A percentile compares a stretch with the other conserved stretches of the same genome.
Evolutionary conservation across 495 filamentous ascomycete species (phyloP).

Genomic region (Penicillium mononematosum): DNA sequence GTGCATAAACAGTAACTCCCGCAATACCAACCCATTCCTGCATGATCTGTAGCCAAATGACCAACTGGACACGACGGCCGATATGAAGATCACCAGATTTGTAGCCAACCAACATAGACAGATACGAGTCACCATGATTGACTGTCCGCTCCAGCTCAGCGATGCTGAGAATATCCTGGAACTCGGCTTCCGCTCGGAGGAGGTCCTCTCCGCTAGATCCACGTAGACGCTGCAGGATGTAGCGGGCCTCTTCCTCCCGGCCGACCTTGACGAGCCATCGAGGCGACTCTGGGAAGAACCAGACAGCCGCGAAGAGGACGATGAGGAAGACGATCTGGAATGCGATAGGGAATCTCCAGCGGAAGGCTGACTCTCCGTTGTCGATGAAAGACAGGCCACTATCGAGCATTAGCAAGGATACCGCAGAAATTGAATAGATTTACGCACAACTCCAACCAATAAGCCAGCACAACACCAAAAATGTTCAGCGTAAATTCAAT

Average conservation of each 20-base stretch:
- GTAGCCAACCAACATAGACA: slow-evolving; percentile 62
- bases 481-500: slow-evolving; percentile 76
- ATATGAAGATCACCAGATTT: slow-evolving; percentile 63
- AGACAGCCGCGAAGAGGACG: slow-evolving; percentile 47
- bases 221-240: slow-evolving; percentile 60
- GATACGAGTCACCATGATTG: slow-evolving; percentile 53
- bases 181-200: slow-evolving; percentile 57
- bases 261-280: slow-evolving; percentile 64
- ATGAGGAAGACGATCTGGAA: slow-evolving; percentile 68
- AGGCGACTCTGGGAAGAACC: slow-evolving; percentile 66
- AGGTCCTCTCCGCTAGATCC: slow-evolving; percentile 55
- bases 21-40: slow-evolving; percentile 75
- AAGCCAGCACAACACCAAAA: slow-evolving; percentile 69
- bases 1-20: slow-evolving; percentile 65
- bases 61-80: slow-evolving; percentile 63
- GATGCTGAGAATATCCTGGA: slow-evolving; percentile 60
- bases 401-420: slow-evolving; percentile 13
- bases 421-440: neutral
- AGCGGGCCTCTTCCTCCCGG: slow-evolving; percentile 60
- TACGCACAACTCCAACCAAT: slow-evolving; percentile 68
- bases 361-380: slow-evolving; percentile 52
- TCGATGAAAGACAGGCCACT: slow-evolving; percentile 59
- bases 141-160: slow-evolving; percentile 56
- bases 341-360: slow-evolving; percentile 69
- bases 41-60: slow-evolving; percentile 72